These are phyloP conservation scores for Cyberlindnera euphorbiae DNA, from an alignment of 805 yeast species.

Conservation along the genomic window DNA sequence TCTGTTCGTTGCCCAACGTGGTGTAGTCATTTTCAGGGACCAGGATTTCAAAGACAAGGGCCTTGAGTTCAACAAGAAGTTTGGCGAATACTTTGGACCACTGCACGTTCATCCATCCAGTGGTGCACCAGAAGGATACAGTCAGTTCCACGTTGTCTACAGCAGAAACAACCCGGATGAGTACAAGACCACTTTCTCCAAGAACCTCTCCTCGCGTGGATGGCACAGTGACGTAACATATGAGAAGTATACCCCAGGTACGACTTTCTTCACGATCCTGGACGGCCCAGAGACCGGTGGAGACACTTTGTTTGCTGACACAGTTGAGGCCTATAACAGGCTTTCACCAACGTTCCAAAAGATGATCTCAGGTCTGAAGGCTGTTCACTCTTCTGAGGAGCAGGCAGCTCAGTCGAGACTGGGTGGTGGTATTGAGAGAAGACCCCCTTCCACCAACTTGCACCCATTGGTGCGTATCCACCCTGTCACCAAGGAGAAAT, in stretches of 20 bases:
- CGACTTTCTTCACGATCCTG: slow-evolving; percentile 48
- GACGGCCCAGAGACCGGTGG: slow-evolving; percentile 47
- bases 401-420: slow-evolving; percentile 43
- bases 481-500: slow-evolving; percentile 62
- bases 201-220: slow-evolving; percentile 10
- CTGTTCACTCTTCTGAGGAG: slow-evolving; percentile 38
- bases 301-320: slow-evolving; percentile 51
- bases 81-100: slow-evolving; percentile 63
- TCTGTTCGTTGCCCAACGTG: slow-evolving; percentile 59
- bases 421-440: slow-evolving; percentile 46
- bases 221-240: slow-evolving; percentile 15
- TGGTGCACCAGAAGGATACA: slow-evolving; percentile 57
- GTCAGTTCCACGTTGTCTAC: slow-evolving; percentile 61
- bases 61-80: slow-evolving; percentile 40
- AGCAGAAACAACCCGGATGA: slow-evolving; percentile 25
- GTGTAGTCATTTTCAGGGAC: slow-evolving; percentile 60
- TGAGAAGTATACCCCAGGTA: slow-evolving; percentile 12
- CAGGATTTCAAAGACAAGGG: slow-evolving; percentile 61
- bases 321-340: slow-evolving; percentile 49
- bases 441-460: slow-evolving; percentile 19
- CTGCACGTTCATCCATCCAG: slow-evolving; percentile 71
- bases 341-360: slow-evolving; percentile 44
- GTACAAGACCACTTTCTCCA: slow-evolving; percentile 26
- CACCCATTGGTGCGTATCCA: slow-evolving; percentile 62
- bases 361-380: slow-evolving; percentile 41